A percentile compares a stretch with the other conserved stretches of the same genome.
These are phyloP conservation scores for Prinsepia uniflora DNA, from an alignment of 306 rosid species.

Conservation along the genomic window DNA sequence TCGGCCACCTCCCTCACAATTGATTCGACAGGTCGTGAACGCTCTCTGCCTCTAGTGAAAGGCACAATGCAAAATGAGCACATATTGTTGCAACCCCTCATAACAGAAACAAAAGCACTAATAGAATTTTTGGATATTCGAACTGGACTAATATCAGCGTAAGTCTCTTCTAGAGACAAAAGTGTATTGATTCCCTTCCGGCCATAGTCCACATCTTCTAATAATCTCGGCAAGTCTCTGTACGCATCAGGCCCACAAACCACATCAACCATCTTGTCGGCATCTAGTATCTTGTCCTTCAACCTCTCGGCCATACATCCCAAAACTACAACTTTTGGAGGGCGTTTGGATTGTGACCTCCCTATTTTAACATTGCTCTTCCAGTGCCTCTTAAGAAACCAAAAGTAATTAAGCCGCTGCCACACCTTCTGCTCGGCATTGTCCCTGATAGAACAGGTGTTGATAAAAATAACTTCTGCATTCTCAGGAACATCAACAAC, in stretches of 20 bases:
- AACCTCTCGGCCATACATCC: constrained; percentile 99
- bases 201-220: constrained; percentile 87
- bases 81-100: constrained; percentile 99
- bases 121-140: constrained; percentile 77
- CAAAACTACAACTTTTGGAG: constrained; percentile 91
- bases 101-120: constrained; percentile 83
- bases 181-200: constrained; percentile 95
- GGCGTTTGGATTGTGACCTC: constrained; percentile 60
- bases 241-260: constrained; percentile 98
- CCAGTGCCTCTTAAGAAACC: constrained; percentile 98
- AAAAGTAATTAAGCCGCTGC: constrained; percentile 98
- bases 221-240: constrained; percentile 75
- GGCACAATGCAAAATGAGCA: constrained; percentile 96
- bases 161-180: constrained; percentile 95
- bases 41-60: constrained; percentile 91
- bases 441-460: constrained; percentile 96
- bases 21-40: constrained; percentile 89
- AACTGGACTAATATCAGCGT: constrained; percentile 89
- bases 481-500: constrained; percentile 72
- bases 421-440: constrained; percentile 97
- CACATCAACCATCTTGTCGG: constrained; percentile 97
- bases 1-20: constrained; percentile 86
- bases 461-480: constrained; percentile 89
- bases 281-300: constrained; percentile 85
- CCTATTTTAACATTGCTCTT: constrained; percentile 75